Conservation (phyloP, 192 early-diverging fungal genomes). For the Spizellomyces sp. region DNA sequence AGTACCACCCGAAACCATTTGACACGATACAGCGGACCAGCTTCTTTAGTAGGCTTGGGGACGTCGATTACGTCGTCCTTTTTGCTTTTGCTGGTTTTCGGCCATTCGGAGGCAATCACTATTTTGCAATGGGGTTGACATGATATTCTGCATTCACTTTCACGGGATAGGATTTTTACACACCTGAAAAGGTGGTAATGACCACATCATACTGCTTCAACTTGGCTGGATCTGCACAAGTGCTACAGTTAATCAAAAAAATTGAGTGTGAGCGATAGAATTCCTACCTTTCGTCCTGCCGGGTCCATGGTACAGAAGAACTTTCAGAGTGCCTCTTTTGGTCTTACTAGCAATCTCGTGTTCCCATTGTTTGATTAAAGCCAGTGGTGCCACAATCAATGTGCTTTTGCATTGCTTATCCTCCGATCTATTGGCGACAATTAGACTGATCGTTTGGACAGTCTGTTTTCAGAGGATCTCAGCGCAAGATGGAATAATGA, state of each 20-base stretch:
- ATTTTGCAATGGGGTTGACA: background rate
- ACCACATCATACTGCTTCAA: slow-evolving; percentile 48
- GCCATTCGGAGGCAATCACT: slow-evolving; percentile 41
- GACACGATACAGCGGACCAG: slow-evolving; percentile 36
- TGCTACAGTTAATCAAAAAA: background rate
- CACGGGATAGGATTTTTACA: background rate
- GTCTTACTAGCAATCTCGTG: slow-evolving; percentile 67
- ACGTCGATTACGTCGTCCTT: slow-evolving; percentile 24
- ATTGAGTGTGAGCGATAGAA: background rate
- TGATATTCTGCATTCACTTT: background rate
- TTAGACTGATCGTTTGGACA: slow-evolving; percentile 68
- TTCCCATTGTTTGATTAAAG: slow-evolving; percentile 74
- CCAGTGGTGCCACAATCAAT: slow-evolving; percentile 70
- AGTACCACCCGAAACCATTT: slow-evolving; percentile 40
- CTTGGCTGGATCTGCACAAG: slow-evolving; percentile 53
- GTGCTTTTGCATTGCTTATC: slow-evolving; percentile 64
- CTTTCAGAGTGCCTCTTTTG: slow-evolving; percentile 47
- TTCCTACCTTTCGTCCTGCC: slow-evolving; percentile 28
- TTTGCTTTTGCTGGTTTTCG: slow-evolving; percentile 22
- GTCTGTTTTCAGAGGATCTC: slow-evolving; percentile 68
- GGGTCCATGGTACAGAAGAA: slow-evolving; percentile 68
- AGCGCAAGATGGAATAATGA: background rate
- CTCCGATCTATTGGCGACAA: slow-evolving; percentile 49
- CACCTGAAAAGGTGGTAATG: slow-evolving; percentile 43
- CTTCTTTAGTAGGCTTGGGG: slow-evolving; percentile 14